Percentiles rank a stretch among this genome's conserved stretches.
Conservation (phyloP, 148 eudicot species). For the Silene uniflora region DNA sequence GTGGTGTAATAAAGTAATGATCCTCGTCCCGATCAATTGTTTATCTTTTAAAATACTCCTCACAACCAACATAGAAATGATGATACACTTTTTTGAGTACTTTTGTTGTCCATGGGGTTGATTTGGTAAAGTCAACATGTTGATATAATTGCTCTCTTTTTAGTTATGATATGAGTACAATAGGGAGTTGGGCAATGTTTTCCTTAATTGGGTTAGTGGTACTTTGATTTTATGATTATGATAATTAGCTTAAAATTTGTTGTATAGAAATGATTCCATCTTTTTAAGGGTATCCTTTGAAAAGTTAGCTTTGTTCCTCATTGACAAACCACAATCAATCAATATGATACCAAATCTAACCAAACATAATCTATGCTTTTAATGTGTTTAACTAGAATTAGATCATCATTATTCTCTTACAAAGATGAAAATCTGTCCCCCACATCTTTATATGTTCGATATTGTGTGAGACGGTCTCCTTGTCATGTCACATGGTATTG, state of each 20-base stretch:
- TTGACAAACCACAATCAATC: constrained; percentile 11
- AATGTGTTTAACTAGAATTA: constrained; percentile 1
- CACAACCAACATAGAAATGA: constrained; percentile 7
- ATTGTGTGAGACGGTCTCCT: constrained; percentile 5
- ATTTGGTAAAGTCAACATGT: constrained; percentile 9
- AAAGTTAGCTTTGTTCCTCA: constrained; percentile 21
- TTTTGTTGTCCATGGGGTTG: constrained; percentile 12
- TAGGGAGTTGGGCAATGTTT: not conserved
- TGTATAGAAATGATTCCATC: not conserved
- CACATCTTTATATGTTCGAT: not conserved
- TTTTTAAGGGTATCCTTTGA: constrained; percentile 11
- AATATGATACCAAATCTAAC: constrained; percentile 14
- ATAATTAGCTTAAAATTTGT: constrained; percentile 1
- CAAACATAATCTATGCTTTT: not conserved
- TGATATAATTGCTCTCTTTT: not conserved
- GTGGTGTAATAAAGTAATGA: constrained; percentile 12
- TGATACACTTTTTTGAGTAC: constrained; percentile 16
- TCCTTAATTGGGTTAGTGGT: constrained; percentile 13
- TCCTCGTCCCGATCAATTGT: not conserved
- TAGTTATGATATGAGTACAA: not conserved
- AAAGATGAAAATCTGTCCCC: not conserved
- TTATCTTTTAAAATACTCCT: too few species aligned
- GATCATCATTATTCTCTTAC: constrained; percentile 5
- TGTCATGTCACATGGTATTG: not conserved
- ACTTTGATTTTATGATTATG: constrained; percentile 18